These are phyloP conservation scores for Lizonia empirigonia DNA, from an alignment of 2,329 filamentous ascomycete genomes.

Conservation along the genomic window DNA sequence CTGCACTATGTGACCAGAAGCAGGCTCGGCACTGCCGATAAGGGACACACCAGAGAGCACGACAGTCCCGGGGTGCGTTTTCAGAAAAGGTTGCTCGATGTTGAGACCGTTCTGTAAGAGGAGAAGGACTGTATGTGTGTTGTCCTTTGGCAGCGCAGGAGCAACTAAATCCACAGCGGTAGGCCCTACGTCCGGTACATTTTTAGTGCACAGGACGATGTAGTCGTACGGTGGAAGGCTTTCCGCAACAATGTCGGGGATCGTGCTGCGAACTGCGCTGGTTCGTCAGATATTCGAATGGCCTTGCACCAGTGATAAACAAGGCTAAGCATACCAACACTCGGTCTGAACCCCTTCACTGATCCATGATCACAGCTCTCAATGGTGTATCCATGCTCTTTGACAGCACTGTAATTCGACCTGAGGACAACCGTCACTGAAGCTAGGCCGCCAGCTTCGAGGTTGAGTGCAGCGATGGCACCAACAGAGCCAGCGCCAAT, in stretches of 20 bases:
- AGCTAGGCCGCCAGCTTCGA: conserved; percentile 59
- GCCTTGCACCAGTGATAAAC: background rate
- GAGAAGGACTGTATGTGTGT: conserved; percentile 58
- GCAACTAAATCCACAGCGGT: conserved; percentile 56
- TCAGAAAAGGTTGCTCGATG: conserved; percentile 62
- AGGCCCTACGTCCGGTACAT: conserved; percentile 60
- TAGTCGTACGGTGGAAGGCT: conserved; percentile 57
- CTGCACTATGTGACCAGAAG: conserved; percentile 58
- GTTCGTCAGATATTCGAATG: conserved; percentile 4
- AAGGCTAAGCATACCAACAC: conserved; percentile 41
- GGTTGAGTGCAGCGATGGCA: conserved; percentile 60
- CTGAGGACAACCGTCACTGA: conserved; percentile 61
- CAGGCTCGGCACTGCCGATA: conserved; percentile 58
- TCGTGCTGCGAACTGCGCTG: conserved; percentile 52
- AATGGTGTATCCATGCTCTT: conserved; percentile 58
- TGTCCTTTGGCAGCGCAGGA: conserved; percentile 57
- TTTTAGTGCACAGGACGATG: conserved; percentile 64
- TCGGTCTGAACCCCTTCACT: conserved; percentile 57
- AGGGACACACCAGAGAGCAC: conserved; percentile 61
- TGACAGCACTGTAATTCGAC: conserved; percentile 60
- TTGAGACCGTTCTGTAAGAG: conserved; percentile 69
- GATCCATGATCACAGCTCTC: conserved; percentile 62
- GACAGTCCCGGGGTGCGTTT: conserved; percentile 58
- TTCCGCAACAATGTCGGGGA: conserved; percentile 54
- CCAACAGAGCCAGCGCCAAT: conserved; percentile 63